phyloP scores from a whole-genome alignment of 164 flowering plant genomes.

The Tinospora cordifolia region DNA sequence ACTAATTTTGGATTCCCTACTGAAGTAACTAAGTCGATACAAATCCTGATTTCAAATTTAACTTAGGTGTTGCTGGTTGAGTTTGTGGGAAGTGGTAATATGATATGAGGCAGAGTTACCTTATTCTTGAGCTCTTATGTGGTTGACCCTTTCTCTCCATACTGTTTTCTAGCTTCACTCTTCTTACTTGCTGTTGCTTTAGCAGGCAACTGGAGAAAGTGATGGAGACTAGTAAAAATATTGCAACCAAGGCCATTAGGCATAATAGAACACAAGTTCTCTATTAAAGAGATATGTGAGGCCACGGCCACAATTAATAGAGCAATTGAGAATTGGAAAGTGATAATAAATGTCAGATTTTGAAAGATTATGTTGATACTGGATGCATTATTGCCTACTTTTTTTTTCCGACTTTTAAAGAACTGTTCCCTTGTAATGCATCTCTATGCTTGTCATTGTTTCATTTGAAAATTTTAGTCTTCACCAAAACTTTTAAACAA shows the following conservation, averaged over 20 bases:
- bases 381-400: constrained; percentile 14
- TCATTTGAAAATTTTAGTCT: constrained; percentile 9
- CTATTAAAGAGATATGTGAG: constrained; percentile 51
- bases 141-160: not conserved
- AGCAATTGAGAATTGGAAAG: constrained; percentile 68
- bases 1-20: too few species aligned
- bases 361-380: constrained; percentile 41
- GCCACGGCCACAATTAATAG: constrained; percentile 49
- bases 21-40: too few species aligned
- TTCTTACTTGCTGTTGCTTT: constrained; percentile 6
- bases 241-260: constrained; percentile 92
- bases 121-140: not conserved
- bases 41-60: too few species aligned
- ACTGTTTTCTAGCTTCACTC: too few species aligned
- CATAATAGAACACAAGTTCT: constrained; percentile 80
- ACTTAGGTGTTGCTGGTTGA: too few species aligned
- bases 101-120: too few species aligned
- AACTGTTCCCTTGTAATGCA: not conserved
- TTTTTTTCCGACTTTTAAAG: constrained; percentile 5
- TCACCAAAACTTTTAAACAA: too few species aligned
- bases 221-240: constrained; percentile 64
- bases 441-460: not conserved
- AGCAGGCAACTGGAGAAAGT: constrained; percentile 81
- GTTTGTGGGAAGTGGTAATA: too few species aligned
- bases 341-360: constrained; percentile 31